phyloP scores from a whole-genome alignment of 1,139 yeast species.

The Williopsis jadinii region DNA sequence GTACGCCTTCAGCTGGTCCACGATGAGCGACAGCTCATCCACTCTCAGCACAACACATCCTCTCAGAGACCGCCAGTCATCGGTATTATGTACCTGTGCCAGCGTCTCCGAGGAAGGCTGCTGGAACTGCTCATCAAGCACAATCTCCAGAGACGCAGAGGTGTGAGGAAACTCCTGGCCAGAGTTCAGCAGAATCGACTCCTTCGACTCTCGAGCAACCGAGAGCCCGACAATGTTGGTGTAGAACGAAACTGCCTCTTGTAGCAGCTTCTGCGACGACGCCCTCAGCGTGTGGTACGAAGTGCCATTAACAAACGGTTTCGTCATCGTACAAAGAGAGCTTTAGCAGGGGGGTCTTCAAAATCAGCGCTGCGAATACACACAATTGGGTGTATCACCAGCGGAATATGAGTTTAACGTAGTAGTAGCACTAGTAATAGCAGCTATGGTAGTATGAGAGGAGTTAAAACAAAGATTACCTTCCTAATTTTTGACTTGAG shows the following conservation, averaged over 20 bases:
- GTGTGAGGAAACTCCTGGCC: conserved; percentile 27
- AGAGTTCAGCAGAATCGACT: conserved; percentile 29
- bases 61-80: conserved; percentile 31
- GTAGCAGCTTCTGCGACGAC: conserved; percentile 29
- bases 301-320: conserved; percentile 41
- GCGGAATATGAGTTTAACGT: too few species aligned
- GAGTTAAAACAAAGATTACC: too few species aligned
- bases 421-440: too few species aligned
- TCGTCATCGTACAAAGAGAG: background rate
- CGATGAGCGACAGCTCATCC: conserved; percentile 21
- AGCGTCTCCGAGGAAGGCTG: conserved; percentile 11
- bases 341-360: too few species aligned
- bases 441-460: too few species aligned
- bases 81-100: conserved; percentile 9
- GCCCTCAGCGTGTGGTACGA: conserved; percentile 41
- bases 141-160: conserved; percentile 24
- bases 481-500: too few species aligned
- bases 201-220: conserved; percentile 24
- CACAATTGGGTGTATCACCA: too few species aligned
- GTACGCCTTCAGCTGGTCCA: conserved; percentile 23
- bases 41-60: conserved; percentile 28
- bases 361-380: too few species aligned
- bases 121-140: conserved; percentile 9
- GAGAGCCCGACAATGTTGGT: conserved; percentile 37
- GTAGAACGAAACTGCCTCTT: conserved; percentile 40